A percentile compares a stretch with the other conserved stretches of the same genome.
phyloP scores from a whole-genome alignment of 768 basidiomycete species.

The Naganishia antarctica region DNA sequence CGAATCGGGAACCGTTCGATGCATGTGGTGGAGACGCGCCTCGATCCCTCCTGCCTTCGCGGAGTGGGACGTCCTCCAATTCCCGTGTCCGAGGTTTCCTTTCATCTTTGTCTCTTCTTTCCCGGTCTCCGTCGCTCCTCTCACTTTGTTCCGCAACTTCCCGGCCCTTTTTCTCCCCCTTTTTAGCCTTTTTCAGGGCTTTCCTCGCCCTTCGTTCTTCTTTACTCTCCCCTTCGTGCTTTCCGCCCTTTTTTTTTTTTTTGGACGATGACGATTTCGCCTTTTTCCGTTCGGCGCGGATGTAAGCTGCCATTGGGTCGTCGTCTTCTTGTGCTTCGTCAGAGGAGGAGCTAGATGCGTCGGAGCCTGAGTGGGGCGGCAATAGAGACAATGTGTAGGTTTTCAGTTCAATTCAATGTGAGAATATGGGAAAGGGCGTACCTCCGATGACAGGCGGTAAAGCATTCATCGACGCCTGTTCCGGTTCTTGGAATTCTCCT shows the following conservation, averaged over 20 bases:
- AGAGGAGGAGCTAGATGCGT: conserved; percentile 25
- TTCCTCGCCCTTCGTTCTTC: conserved; percentile 61
- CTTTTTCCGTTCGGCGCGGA: conserved; percentile 61
- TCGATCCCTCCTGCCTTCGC: too few species aligned
- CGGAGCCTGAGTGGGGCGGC: conserved; percentile 24
- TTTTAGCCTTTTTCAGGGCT: conserved; percentile 67
- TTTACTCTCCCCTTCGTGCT: conserved; percentile 56
- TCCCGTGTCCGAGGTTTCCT: too few species aligned
- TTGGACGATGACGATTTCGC: conserved; percentile 48
- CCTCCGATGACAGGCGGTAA: conserved; percentile 65
- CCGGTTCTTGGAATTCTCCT: conserved; percentile 79
- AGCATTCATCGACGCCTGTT: conserved; percentile 82
- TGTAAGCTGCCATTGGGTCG: conserved; percentile 94
- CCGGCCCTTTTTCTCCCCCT: too few species aligned
- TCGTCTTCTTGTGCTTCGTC: conserved; percentile 60
- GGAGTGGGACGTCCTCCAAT: too few species aligned
- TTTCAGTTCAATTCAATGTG: too few species aligned
- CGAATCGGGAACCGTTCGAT: too few species aligned
- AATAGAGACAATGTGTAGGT: not conserved
- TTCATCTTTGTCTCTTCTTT: too few species aligned
- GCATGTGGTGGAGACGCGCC: too few species aligned
- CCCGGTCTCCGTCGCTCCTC: too few species aligned
- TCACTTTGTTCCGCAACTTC: too few species aligned
- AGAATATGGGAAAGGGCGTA: conserved; percentile 22
- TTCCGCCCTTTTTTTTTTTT: conserved; percentile 55